Percentiles rank a stretch among this genome's conserved stretches.
These are phyloP conservation scores for Aspergillus ostianus DNA, from an alignment of 495 filamentous ascomycete species.

Conservation along the genomic window DNA sequence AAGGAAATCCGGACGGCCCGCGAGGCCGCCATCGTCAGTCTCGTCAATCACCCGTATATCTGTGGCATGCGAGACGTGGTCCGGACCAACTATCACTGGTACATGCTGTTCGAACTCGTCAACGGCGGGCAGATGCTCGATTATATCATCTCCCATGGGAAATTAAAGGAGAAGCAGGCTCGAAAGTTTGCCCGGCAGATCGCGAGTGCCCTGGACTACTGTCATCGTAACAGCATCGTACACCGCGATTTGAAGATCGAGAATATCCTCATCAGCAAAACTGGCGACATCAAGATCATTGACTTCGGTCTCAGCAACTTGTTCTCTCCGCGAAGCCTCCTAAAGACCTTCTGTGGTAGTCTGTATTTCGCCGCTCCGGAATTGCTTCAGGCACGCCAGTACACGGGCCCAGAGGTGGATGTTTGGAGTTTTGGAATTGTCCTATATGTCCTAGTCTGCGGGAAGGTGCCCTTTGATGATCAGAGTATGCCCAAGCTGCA, in stretches of 20 bases:
- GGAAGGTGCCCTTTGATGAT: conserved; percentile 98
- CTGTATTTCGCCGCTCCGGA: conserved; percentile 98
- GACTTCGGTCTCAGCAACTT: conserved; percentile 98
- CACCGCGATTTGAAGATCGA: conserved; percentile 98
- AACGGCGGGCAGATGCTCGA: conserved; percentile 99
- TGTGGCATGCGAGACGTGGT: conserved; percentile 95
- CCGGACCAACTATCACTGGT: conserved; percentile 97
- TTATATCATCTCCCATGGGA: conserved; percentile 98
- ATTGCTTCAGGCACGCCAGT: conserved; percentile 87
- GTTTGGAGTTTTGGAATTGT: conserved; percentile 99
- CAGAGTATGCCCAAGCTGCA: conserved; percentile 99
- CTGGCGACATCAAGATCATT: conserved; percentile 99
- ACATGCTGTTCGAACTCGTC: conserved; percentile 99
- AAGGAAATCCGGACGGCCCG: conserved; percentile 95
- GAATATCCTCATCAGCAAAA: conserved; percentile 99
- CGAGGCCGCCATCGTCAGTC: conserved; percentile 94
- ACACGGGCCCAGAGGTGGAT: conserved; percentile 95
- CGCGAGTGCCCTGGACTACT: conserved; percentile 97
- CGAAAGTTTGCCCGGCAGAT: conserved; percentile 98
- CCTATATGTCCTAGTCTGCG: conserved; percentile 96
- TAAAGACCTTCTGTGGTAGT: conserved; percentile 98
- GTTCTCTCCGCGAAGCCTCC: conserved; percentile 79
- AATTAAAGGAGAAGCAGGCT: conserved; percentile 97
- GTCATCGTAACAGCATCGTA: conserved; percentile 97
- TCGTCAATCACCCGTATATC: conserved; percentile 93